Evolutionary conservation across 192 early-diverging fungal genomes (phyloP).

Genomic region (Coemansia sp.): DNA sequence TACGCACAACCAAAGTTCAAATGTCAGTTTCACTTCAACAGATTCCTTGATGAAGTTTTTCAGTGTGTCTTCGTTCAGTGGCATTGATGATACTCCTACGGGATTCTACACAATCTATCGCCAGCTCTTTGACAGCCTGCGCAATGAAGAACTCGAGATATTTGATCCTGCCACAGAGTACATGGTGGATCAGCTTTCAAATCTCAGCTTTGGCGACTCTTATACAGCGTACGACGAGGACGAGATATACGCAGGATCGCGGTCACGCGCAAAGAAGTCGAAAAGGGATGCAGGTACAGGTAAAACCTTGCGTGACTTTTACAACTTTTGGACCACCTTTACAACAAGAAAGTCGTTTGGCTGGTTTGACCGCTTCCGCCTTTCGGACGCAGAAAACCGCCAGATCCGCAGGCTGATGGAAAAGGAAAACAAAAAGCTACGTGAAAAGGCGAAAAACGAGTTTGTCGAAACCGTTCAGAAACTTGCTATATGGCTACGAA

Average conservation of each 20-base stretch:
- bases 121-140: slow-evolving; percentile 73
- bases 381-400: slow-evolving; percentile 80
- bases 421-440: slow-evolving; percentile 82
- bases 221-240: slow-evolving; percentile 67
- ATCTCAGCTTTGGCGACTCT: slow-evolving; percentile 70
- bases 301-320: slow-evolving; percentile 66
- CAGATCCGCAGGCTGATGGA: slow-evolving; percentile 81
- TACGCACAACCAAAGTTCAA: slow-evolving; percentile 53
- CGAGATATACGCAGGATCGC: slow-evolving; percentile 26
- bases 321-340: slow-evolving; percentile 81
- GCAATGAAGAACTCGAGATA: slow-evolving; percentile 71
- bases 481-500: slow-evolving; percentile 75
- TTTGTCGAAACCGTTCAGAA: slow-evolving; percentile 75
- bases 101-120: slow-evolving; percentile 85
- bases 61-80: slow-evolving; percentile 68
- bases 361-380: slow-evolving; percentile 88
- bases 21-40: slow-evolving; percentile 35
- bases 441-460: slow-evolving; percentile 73
- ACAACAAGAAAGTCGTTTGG: slow-evolving; percentile 83
- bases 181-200: slow-evolving; percentile 29
- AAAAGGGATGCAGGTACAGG: slow-evolving; percentile 15
- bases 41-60: slow-evolving; percentile 79
- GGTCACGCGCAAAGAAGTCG: slow-evolving; percentile 11
- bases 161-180: slow-evolving; percentile 21
- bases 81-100: slow-evolving; percentile 66